phyloP scores from a whole-genome alignment of 371 early-diverging fungal species.

The Lichtheimia corymbifera region DNA sequence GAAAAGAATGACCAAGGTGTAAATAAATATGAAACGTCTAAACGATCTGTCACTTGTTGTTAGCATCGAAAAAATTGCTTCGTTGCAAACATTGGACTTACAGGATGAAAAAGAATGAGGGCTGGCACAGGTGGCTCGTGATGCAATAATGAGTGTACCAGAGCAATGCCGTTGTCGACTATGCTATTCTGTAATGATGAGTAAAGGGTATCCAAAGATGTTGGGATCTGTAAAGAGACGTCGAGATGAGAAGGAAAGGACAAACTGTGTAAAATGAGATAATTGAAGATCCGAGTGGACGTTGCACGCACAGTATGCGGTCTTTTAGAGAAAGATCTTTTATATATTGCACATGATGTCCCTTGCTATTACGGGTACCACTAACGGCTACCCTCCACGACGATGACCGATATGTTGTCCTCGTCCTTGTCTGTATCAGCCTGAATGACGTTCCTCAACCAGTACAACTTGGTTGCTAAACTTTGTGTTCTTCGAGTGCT shows the following conservation, averaged over 20 bases:
- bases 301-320: too few relatives aligned
- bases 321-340: too few relatives aligned
- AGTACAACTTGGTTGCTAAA: conserved; percentile 21
- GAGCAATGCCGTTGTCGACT: background rate
- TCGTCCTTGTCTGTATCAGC: too few relatives aligned
- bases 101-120: too few relatives aligned
- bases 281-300: conserved; percentile 1
- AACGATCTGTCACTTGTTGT: background rate
- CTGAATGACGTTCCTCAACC: conserved; percentile 28
- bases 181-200: background rate
- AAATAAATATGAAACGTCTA: background rate
- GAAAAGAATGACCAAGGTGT: background rate
- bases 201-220: conserved; percentile 1
- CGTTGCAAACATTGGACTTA: too few relatives aligned
- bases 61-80: too few relatives aligned
- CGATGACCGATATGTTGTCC: too few relatives aligned
- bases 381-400: conserved; percentile 6
- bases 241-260: conserved; percentile 1
- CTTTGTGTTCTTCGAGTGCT: conserved; percentile 30
- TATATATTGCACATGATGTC: background rate
- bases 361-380: conserved; percentile 4
- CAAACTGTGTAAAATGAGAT: conserved; percentile 1
- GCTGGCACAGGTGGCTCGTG: too few relatives aligned
- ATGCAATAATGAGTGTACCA: background rate
- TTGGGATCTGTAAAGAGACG: background rate